These are phyloP conservation scores for Eurotiales sp. DNA, from an alignment of 2,329 filamentous ascomycete species.

Conservation along the genomic window DNA sequence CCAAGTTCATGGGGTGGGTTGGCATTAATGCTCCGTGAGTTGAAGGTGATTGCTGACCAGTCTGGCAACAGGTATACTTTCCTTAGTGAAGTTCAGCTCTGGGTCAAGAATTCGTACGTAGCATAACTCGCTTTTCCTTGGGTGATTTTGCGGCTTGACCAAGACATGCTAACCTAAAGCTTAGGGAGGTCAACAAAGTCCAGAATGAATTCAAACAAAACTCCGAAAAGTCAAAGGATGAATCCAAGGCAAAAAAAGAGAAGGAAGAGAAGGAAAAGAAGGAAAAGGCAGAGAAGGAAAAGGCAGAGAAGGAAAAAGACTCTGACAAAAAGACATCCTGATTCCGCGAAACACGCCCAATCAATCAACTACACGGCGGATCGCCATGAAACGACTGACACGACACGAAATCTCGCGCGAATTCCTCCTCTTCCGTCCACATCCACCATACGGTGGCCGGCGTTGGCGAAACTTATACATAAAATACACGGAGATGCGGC, in stretches of 20 bases:
- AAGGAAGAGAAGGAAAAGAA: too few relatives aligned
- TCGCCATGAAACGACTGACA: neutral
- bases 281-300: too few relatives aligned
- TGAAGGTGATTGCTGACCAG: neutral
- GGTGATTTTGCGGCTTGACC: neutral
- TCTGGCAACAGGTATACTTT: conserved; percentile 30
- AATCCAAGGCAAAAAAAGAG: too few relatives aligned
- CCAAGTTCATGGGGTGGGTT: conserved; percentile 12
- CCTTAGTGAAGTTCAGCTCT: conserved; percentile 18
- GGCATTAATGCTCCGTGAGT: too few relatives aligned
- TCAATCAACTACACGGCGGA: neutral
- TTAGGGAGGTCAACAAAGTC: neutral
- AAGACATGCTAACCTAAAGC: neutral
- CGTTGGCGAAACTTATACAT: neutral
- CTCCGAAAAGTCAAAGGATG: too few relatives aligned
- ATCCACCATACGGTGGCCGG: neutral
- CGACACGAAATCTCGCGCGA: neutral
- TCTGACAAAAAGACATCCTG: neutral
- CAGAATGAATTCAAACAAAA: neutral
- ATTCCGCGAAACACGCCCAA: neutral
- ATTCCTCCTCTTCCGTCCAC: neutral
- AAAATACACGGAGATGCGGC: too few relatives aligned
- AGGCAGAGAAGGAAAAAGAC: too few relatives aligned
- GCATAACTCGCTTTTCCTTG: neutral
- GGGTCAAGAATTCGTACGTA: conserved; percentile 8